phyloP scores from a whole-genome alignment of 2,329 filamentous ascomycete genomes.

The Exophiala calicioides region DNA sequence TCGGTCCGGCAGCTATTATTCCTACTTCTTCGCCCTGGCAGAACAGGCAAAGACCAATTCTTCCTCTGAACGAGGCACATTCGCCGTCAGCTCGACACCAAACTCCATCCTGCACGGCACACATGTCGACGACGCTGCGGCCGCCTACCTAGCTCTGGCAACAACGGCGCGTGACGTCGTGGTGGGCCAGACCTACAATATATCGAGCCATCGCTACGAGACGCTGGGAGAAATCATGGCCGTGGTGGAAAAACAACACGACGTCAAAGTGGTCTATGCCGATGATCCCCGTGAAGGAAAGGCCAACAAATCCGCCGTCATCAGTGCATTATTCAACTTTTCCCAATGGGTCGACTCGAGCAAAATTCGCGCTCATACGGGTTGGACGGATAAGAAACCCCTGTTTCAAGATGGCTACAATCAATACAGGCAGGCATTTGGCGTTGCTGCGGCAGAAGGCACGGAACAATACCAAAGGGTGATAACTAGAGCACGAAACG shows the following conservation, averaged over 20 bases:
- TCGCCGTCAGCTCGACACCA: conserved; percentile 40
- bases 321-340: conserved; percentile 20
- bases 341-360: conserved; percentile 28
- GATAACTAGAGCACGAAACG: neutral
- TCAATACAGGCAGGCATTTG: conserved; percentile 23
- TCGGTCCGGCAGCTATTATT: conserved; percentile 49
- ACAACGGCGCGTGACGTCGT: conserved; percentile 35
- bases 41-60: conserved; percentile 14
- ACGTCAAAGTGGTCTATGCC: conserved; percentile 36
- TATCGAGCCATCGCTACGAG: conserved; percentile 37
- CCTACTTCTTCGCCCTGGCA: conserved; percentile 41
- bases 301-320: conserved; percentile 16
- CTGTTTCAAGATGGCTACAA: conserved; percentile 26
- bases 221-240: conserved; percentile 32
- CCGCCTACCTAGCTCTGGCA: conserved; percentile 51
- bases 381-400: conserved; percentile 25
- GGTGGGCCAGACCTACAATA: conserved; percentile 48
- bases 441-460: conserved; percentile 10
- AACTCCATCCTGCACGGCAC: conserved; percentile 49
- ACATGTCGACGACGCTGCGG: conserved; percentile 54
- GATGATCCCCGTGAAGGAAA: conserved; percentile 28
- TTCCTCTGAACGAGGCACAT: conserved; percentile 33
- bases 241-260: conserved; percentile 46
- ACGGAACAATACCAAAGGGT: conserved; percentile 9
- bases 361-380: conserved; percentile 20